Conservation (phyloP, 116 monocot species). For the Dioscorea cayenensis region DNA sequence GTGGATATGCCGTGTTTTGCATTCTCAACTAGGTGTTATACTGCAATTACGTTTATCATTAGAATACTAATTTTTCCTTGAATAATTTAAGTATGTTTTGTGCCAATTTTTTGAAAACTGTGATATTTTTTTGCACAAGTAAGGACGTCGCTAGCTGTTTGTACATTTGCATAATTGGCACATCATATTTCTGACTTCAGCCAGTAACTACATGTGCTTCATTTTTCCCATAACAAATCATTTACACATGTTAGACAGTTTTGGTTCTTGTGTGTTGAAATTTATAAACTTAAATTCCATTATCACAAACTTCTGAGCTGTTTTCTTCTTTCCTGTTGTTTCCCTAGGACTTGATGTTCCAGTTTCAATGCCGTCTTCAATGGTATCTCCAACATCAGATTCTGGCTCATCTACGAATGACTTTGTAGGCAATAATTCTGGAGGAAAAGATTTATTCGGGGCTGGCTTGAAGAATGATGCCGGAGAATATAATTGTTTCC, state of each 20-base stretch:
- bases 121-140: too few relatives aligned
- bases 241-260: neutral
- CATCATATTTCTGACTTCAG: neutral
- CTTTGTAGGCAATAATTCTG: slow-evolving; percentile 11
- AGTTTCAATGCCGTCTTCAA: slow-evolving; percentile 11
- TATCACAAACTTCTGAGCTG: too few relatives aligned
- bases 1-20: too few relatives aligned
- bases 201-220: neutral
- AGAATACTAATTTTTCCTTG: too few relatives aligned
- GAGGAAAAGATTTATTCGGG: slow-evolving; percentile 37
- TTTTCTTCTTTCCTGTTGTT: slow-evolving; percentile 1
- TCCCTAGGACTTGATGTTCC: slow-evolving; percentile 3
- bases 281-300: neutral
- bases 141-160: too few relatives aligned
- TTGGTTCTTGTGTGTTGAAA: neutral
- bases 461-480: slow-evolving; percentile 79
- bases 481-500: slow-evolving; percentile 97
- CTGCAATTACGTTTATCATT: too few relatives aligned
- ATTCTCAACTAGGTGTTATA: too few relatives aligned
- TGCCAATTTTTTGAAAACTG: too few relatives aligned
- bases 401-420: slow-evolving; percentile 14
- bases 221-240: neutral
- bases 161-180: too few relatives aligned
- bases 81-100: too few relatives aligned
- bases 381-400: slow-evolving; percentile 9